Percentiles rank a stretch among this genome's conserved stretches.
phyloP scores from a whole-genome alignment of 495 filamentous ascomycete species.

The Neurospora sp. region DNA sequence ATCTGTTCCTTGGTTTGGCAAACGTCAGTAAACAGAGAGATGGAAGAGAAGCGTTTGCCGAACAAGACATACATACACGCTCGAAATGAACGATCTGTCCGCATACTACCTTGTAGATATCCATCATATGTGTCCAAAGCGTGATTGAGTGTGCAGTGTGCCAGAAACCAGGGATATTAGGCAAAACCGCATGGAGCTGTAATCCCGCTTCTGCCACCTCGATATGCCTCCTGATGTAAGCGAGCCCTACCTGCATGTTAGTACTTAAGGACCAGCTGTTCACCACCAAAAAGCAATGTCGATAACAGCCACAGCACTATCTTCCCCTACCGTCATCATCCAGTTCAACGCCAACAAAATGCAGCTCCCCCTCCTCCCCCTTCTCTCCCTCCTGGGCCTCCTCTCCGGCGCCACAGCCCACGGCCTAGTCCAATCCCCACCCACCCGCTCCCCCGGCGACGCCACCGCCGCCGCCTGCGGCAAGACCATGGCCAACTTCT shows the following conservation, averaged over 20 bases:
- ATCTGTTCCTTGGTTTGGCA: neutral
- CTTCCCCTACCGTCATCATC: neutral
- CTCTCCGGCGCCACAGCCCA: conserved; percentile 46
- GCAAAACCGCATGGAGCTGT: conserved; percentile 3
- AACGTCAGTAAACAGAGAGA: neutral
- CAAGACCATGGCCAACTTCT: conserved; percentile 48
- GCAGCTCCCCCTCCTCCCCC: conserved; percentile 7
- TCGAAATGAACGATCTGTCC: neutral
- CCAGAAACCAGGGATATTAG: conserved; percentile 1
- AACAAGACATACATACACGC: neutral
- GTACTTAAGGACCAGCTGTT: neutral
- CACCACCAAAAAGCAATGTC: neutral
- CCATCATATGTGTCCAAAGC: neutral
- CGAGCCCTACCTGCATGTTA: neutral
- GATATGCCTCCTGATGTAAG: neutral
- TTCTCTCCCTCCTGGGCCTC: conserved; percentile 33
- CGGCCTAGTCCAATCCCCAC: conserved; percentile 51
- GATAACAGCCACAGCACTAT: neutral
- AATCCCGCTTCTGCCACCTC: neutral
- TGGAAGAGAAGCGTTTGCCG: neutral
- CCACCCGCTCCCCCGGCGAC: conserved; percentile 48
- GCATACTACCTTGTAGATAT: neutral
- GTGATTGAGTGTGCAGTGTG: too few species aligned
- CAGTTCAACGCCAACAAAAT: neutral
- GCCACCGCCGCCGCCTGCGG: conserved; percentile 54